Conservation (phyloP, 1,284 basidiomycete species). For the Entoloma clypeatum region DNA sequence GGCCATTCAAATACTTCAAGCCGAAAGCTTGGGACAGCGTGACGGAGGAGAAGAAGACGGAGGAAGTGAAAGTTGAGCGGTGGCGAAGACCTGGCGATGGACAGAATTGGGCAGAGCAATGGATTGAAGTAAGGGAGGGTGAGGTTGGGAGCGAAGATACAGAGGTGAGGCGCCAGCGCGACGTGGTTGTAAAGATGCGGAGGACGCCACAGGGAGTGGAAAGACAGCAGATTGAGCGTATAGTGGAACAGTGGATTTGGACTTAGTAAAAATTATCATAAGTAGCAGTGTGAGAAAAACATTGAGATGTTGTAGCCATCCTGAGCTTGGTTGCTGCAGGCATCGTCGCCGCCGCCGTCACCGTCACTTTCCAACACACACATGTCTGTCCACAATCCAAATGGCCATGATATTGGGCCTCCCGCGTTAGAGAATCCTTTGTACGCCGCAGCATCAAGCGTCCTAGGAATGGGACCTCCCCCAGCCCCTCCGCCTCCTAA, state of each 20-base stretch:
- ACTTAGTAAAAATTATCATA: slow-evolving; percentile 16
- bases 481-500: slow-evolving; percentile 33
- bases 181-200: slow-evolving; percentile 57
- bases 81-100: slow-evolving; percentile 30
- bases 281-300: too few species aligned
- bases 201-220: slow-evolving; percentile 55
- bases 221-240: slow-evolving; percentile 64
- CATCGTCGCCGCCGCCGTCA: too few species aligned
- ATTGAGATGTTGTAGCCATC: too few species aligned
- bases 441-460: slow-evolving; percentile 74
- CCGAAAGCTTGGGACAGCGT: slow-evolving; percentile 62
- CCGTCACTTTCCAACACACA: slow-evolving; percentile 3
- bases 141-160: slow-evolving; percentile 38
- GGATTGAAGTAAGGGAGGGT: slow-evolving; percentile 11
- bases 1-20: slow-evolving; percentile 60
- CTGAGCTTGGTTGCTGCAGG: slow-evolving; percentile 19
- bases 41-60: slow-evolving; percentile 39
- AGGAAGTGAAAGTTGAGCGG: slow-evolving; percentile 31
- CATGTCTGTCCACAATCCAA: slow-evolving; percentile 30
- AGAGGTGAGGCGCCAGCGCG: slow-evolving; percentile 44
- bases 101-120: slow-evolving; percentile 22
- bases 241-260: slow-evolving; percentile 68
- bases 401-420: slow-evolving; percentile 24
- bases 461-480: slow-evolving; percentile 71
- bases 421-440: slow-evolving; percentile 43